phyloP scores from a whole-genome alignment of 139 green algal species.

The Micractinium sp. region DNA sequence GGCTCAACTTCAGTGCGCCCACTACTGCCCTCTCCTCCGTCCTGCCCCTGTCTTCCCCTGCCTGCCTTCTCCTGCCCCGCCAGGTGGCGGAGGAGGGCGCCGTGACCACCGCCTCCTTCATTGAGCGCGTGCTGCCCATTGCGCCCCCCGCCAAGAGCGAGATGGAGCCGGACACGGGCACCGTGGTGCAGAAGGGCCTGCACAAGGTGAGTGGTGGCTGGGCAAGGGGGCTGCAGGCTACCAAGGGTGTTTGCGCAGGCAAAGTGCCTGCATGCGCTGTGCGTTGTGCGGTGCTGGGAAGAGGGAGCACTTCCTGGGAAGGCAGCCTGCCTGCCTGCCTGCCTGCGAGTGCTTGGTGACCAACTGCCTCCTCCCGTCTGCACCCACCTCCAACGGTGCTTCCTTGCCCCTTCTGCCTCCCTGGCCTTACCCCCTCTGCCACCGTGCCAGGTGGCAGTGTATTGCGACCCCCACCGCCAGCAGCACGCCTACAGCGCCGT shows the following conservation, averaged over 20 bases:
- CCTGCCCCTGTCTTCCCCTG: background rate
- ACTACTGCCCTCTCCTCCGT: background rate
- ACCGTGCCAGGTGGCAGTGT: constrained; percentile 37
- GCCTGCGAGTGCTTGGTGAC: background rate
- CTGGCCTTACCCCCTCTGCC: background rate
- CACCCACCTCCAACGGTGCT: background rate
- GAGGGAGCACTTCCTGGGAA: no score
- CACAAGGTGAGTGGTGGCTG: background rate
- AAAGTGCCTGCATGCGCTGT: no score
- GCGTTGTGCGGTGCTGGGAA: no score
- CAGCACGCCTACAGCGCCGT: constrained; percentile 46
- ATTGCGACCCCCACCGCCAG: constrained; percentile 41
- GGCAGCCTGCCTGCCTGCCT: no score
- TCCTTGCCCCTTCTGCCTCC: background rate
- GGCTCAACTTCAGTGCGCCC: background rate
- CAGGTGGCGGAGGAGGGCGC: constrained; percentile 42
- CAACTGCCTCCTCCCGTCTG: background rate
- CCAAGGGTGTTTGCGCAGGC: no score
- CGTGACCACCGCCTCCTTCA: constrained; percentile 17
- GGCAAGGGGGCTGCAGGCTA: background rate
- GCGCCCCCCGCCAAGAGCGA: constrained; percentile 35
- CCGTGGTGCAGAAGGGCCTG: constrained; percentile 26
- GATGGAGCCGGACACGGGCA: constrained; percentile 34
- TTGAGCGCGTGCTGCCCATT: constrained; percentile 40
- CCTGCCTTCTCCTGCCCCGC: background rate